Evolutionary conservation across 768 basidiomycete genomes (phyloP), one percentile per base, ranked within the genome.

Genomic region (Pisolithus sp.): DNA sequence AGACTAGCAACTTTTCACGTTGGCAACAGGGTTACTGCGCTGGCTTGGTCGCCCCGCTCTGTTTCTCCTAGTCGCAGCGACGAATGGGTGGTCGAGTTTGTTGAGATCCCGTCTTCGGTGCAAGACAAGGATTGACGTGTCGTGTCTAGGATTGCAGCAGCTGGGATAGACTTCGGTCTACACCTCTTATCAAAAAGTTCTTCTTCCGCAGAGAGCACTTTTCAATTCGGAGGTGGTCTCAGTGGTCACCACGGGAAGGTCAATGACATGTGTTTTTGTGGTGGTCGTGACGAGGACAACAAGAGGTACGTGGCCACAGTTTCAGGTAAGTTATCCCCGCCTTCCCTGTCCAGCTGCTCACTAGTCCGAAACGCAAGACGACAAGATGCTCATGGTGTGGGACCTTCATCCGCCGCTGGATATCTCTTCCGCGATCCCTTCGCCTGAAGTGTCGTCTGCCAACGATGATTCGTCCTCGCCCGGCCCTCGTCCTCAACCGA

Each of bases 351-450:
- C 53, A 23, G 24, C 34, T 48, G 23, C 51, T 56, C 42, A 55
- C 31, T 53, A 51, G 48, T 52, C 40, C 23, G 24, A 37, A 46
- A 7, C 21, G 49, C 39, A 6, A 88, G 88, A 89, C 58, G 89
- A 91, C 69, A 86, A 81, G 63, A 85, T 86, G 78, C 76, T 89
- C 37, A 85, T 89, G 81, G 81, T 91, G 7, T 91, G 89, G 89
- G 88, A 91, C 67, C 75, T 92, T n/a, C 72, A 77, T 59, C 88
- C 89, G 0, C 62, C 72, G 34, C 50, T 75, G 43, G 68, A 78
- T 49, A 70, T 77, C 40, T 64, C 73, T 34, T 75, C 80, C 12
- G 60, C 57, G 20, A 56, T 59, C 13, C 65, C 68, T 20, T 62
- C 52, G 59, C 65, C 73, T 41, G 67, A 66, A n/a, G 53, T 56